phyloP scores from a whole-genome alignment of 2,329 filamentous ascomycete species.

The Nakataea oryzae region DNA sequence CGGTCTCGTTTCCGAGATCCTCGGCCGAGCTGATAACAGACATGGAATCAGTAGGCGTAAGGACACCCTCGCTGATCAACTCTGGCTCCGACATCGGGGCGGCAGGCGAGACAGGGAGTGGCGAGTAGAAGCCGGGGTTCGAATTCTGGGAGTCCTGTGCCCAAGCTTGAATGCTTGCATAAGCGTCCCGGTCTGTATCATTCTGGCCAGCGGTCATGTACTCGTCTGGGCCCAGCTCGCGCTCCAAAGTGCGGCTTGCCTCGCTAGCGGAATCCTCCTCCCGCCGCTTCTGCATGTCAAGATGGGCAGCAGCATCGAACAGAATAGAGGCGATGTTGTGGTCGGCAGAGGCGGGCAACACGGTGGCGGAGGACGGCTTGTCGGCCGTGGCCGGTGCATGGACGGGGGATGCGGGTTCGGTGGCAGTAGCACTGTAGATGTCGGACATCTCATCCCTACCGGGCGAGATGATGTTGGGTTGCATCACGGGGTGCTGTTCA shows the following conservation, averaged over 20 bases:
- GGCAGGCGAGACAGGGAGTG: conserved; percentile 41
- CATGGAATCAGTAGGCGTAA: conserved; percentile 49
- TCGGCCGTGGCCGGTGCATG: background rate
- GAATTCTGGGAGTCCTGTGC: conserved; percentile 34
- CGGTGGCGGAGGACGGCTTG: background rate
- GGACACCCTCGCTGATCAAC: conserved; percentile 38
- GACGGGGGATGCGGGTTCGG: conserved; percentile 24
- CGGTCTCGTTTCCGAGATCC: conserved; percentile 32
- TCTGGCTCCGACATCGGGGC: conserved; percentile 41
- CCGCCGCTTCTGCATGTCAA: background rate
- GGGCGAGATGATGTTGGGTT: conserved; percentile 27
- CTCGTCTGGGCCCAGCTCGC: conserved; percentile 31
- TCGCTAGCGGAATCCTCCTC: background rate
- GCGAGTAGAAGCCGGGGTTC: conserved; percentile 47
- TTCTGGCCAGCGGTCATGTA: conserved; percentile 42
- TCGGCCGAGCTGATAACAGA: conserved; percentile 43
- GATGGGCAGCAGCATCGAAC: conserved; percentile 9
- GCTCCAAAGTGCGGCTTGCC: conserved; percentile 18
- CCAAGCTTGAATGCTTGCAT: conserved; percentile 55
- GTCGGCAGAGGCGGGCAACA: conserved; percentile 9
- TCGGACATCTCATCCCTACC: conserved; percentile 37
- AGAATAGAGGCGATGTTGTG: conserved; percentile 8
- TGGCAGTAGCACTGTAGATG: conserved; percentile 34
- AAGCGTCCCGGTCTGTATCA: conserved; percentile 35
- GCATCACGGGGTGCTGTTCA: conserved; percentile 30